A percentile compares a stretch with the other conserved stretches of the same genome.
These are phyloP conservation scores for Fragaria iinumae DNA, from an alignment of 306 rosid genomes.

Conservation along the genomic window DNA sequence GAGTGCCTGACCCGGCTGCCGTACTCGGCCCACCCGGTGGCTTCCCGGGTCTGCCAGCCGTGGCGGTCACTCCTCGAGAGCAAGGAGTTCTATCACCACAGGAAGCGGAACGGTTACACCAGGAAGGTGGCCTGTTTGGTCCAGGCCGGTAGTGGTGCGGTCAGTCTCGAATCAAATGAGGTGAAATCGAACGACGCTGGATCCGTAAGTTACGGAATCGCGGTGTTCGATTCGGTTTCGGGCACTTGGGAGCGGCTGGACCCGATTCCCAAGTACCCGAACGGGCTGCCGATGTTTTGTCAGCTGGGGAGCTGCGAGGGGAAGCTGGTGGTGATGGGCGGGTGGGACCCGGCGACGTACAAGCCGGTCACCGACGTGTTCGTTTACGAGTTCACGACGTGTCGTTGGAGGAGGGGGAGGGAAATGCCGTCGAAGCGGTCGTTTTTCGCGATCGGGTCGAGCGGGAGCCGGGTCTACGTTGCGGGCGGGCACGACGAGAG, in stretches of 20 bases:
- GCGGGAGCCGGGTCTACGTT: constrained; percentile 32
- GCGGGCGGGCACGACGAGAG: constrained; percentile 64
- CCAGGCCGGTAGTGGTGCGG: constrained; percentile 15
- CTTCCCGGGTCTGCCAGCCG: constrained; percentile 41
- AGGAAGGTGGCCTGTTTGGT: constrained; percentile 42
- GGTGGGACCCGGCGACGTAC: constrained; percentile 53
- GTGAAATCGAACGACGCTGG: constrained; percentile 11
- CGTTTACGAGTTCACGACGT: constrained; percentile 43
- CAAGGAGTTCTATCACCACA: constrained; percentile 31
- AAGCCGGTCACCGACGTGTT: constrained; percentile 44
- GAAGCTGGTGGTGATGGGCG: constrained; percentile 53
- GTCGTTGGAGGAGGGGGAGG: constrained; percentile 35
- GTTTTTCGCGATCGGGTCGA: constrained; percentile 47
- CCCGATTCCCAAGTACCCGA: constrained; percentile 46
- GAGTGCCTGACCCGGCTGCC: constrained; percentile 49
- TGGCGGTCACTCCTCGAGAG: constrained; percentile 42
- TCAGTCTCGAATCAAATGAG: background rate
- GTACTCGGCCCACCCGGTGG: constrained; percentile 37
- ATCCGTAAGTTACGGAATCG: constrained; percentile 32
- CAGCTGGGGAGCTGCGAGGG: constrained; percentile 47
- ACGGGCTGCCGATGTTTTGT: constrained; percentile 50
- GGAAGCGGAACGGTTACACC: constrained; percentile 34
- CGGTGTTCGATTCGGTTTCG: constrained; percentile 37
- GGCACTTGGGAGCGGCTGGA: constrained; percentile 37
- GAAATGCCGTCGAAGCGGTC: constrained; percentile 47